These are phyloP conservation scores for Madurella mycetomatis DNA, from an alignment of 2,329 filamentous ascomycete genomes.

Conservation along the genomic window DNA sequence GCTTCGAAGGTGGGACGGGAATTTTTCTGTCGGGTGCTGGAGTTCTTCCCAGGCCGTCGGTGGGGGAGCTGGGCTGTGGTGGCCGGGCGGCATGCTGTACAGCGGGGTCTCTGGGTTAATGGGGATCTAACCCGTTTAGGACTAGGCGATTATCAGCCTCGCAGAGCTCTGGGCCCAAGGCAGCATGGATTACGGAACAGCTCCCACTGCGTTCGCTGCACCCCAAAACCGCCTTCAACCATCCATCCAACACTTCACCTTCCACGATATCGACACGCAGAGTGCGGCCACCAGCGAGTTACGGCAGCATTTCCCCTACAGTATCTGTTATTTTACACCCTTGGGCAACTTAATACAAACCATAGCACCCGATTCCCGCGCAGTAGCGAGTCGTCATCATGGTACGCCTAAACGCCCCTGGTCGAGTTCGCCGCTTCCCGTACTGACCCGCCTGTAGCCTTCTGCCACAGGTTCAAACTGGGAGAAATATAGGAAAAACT, in stretches of 20 bases:
- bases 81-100: conserved; percentile 12
- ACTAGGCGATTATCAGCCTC: conserved; percentile 24
- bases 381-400: conserved; percentile 20
- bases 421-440: neutral
- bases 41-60: conserved; percentile 22
- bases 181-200: conserved; percentile 30
- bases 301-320: neutral
- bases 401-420: conserved; percentile 14
- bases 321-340: neutral
- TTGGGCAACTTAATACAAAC: neutral
- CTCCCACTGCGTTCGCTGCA: conserved; percentile 18
- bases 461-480: conserved; percentile 90
- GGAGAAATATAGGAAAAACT: conserved; percentile 99
- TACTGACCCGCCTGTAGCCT: conserved; percentile 56
- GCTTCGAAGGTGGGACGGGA: conserved; percentile 22
- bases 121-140: conserved; percentile 17
- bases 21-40: conserved; percentile 25
- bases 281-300: neutral
- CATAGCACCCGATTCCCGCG: neutral
- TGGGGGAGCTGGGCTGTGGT: conserved; percentile 1
- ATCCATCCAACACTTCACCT: neutral
- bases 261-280: neutral
- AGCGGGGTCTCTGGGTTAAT: conserved; percentile 4
- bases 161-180: conserved; percentile 27
- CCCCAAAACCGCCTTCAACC: conserved; percentile 1